Percentiles rank a stretch among this genome's conserved stretches.
phyloP scores from a whole-genome alignment of 208 protist genomes.

The Leishmania major region DNA sequence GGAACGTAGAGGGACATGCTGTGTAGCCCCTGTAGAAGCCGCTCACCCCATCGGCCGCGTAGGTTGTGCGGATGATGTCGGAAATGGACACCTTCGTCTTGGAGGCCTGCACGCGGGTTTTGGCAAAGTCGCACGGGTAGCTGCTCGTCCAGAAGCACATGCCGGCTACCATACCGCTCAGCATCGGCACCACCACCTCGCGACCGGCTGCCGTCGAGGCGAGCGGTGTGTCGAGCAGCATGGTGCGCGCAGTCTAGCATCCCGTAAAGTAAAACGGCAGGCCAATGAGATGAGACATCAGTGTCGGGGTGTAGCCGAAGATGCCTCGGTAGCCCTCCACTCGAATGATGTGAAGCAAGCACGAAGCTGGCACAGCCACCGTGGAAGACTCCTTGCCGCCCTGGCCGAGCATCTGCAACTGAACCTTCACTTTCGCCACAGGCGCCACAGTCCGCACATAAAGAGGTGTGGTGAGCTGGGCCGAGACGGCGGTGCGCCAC shows the following conservation, averaged over 20 bases:
- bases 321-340: constrained; percentile 45
- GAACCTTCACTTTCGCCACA: constrained; percentile 75
- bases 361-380: constrained; percentile 45
- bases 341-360: constrained; percentile 41
- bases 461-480: constrained; percentile 62
- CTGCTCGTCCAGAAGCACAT: constrained; percentile 70
- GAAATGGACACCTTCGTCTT: constrained; percentile 32
- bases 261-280: constrained; percentile 78
- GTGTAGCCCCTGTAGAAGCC: constrained; percentile 71
- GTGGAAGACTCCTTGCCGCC: constrained; percentile 26
- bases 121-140: constrained; percentile 78
- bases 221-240: constrained; percentile 25
- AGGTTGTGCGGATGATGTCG: constrained; percentile 38
- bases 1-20: constrained; percentile 67
- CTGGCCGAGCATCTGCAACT: constrained; percentile 60
- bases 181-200: constrained; percentile 55
- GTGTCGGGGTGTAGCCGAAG: constrained; percentile 61
- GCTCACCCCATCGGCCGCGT: constrained; percentile 38
- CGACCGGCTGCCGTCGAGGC: constrained; percentile 23
- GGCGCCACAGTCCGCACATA: constrained; percentile 62
- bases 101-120: constrained; percentile 66
- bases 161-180: constrained; percentile 56
- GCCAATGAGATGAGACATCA: constrained; percentile 62
- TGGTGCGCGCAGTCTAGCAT: constrained; percentile 38
- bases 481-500: constrained; percentile 62